Evolutionary conservation across 192 early-diverging fungal species (phyloP).

Genomic region (Coemansia sp.): DNA sequence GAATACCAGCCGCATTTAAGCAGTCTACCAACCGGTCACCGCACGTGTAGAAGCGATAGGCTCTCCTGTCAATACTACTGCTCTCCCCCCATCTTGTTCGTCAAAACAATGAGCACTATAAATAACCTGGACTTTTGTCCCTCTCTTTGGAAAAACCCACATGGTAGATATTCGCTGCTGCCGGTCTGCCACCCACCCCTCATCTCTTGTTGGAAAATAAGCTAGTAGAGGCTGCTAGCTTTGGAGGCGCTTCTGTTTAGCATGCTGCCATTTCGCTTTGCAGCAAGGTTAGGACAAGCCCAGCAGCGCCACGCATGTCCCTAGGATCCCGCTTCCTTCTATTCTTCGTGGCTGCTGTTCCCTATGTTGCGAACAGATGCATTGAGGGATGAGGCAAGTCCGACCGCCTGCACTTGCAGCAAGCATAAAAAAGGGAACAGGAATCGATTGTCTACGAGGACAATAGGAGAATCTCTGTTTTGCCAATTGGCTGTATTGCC

Average conservation of each 20-base stretch:
- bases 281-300: neutral
- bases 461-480: neutral
- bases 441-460: conserved; percentile 1
- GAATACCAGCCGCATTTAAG: neutral
- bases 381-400: neutral
- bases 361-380: too few relatives aligned
- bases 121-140: neutral
- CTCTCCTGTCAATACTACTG: conserved; percentile 11
- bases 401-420: neutral
- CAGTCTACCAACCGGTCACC: conserved; percentile 5
- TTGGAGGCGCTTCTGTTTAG: conserved; percentile 8
- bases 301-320: conserved; percentile 2
- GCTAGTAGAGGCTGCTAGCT: neutral
- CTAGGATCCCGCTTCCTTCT: neutral
- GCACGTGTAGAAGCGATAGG: conserved; percentile 14
- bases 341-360: neutral
- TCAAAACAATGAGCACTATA: neutral
- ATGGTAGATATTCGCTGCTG: neutral
- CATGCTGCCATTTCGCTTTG: neutral
- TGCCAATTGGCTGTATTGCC: conserved; percentile 1
- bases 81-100: neutral
- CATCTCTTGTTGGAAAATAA: neutral
- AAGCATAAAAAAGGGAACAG: conserved; percentile 1
- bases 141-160: neutral
- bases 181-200: neutral